Evolutionary conservation across 352 stramenopile genomes (phyloP), one percentile per base, ranked within the genome.

Genomic region (Albugo laibachii): DNA sequence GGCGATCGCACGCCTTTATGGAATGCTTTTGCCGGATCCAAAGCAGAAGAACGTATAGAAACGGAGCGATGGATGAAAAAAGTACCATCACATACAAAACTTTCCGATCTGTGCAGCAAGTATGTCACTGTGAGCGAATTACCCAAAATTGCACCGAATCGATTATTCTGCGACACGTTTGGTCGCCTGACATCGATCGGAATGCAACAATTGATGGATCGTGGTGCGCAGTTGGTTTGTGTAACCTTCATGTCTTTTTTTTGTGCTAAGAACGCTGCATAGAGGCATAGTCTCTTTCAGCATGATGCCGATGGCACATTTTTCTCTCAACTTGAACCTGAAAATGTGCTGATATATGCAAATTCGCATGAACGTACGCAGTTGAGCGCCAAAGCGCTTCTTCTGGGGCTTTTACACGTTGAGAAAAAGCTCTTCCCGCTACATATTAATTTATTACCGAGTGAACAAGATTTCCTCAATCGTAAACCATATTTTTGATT

Each of bases 331-430:
- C 24, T 31, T 31, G 24, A 31, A 10, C 24, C 24, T 31, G 24
- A 31, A 31, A 31, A 81, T 46, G 53, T 83, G 27, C 58, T 75
- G 36, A 61, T 85, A 43, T 79, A 67, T 49, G 76, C 70, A 51
- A 85, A 81, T 41, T 47, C 66, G 20, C 86, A 85, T 61, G 69
- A 62, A 14, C 73, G 76, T 39, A 89, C 76, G n/a, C 76, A 89
- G 52, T 40, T 82, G 13, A 89, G 76, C 54, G 73, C 68, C 12
- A 68, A 83, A 53, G 63, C 69, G 34, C 47, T 89, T 27, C 56
- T 89, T 14, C 54, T 41, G 1, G 67, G 62, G 2, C 56, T 89
- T 8, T 31, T 31, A 31, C 24, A 31, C 24, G 24, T 8, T 31
- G 24, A 31, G 24, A 31, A 31, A 8, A 31, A 31, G 24, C 24